A percentile compares a stretch with the other conserved stretches of the same genome.
Evolutionary conservation across 169 alveolate species (phyloP).

Genomic region (Besnoitia besnoiti): DNA sequence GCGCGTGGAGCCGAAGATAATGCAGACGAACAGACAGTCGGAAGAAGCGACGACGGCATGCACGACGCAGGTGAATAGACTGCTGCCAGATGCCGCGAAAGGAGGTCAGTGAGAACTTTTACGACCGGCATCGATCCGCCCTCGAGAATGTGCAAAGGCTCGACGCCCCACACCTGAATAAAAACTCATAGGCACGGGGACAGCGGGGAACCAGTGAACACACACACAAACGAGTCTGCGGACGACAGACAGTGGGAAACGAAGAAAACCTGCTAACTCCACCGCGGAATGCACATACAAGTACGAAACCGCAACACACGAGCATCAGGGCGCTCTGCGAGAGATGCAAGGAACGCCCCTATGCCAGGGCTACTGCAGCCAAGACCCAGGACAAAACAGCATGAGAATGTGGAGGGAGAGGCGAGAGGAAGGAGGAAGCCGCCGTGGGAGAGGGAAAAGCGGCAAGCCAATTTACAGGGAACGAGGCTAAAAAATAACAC

Average conservation of each 20-base stretch:
- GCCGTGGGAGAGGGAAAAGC: no score
- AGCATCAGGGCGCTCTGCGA: no score
- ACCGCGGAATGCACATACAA: neutral
- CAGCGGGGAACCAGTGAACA: neutral
- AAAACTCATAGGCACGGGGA: neutral
- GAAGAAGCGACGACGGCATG: neutral
- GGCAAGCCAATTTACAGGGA: no score
- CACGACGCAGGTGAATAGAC: neutral
- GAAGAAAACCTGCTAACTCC: no score
- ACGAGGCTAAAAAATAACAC: no score
- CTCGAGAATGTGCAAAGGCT: slow-evolving; percentile 63
- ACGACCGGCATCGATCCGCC: slow-evolving; percentile 73
- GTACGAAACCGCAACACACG: no score
- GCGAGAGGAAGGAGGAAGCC: no score
- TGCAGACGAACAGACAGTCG: neutral
- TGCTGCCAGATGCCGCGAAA: slow-evolving; percentile 37
- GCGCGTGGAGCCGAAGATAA: neutral
- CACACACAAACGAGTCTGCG: neutral
- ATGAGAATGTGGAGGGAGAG: no score
- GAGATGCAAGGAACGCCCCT: no score
- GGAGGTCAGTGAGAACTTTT: slow-evolving; percentile 48
- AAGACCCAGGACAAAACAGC: no score
- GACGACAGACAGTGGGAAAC: no score
- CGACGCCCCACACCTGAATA: slow-evolving; percentile 65
- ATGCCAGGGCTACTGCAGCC: no score